A percentile compares a stretch with the other conserved stretches of the same genome.
These are phyloP conservation scores for Leishmania aethiopica DNA, from an alignment of 208 protist genomes.

Conservation along the genomic window DNA sequence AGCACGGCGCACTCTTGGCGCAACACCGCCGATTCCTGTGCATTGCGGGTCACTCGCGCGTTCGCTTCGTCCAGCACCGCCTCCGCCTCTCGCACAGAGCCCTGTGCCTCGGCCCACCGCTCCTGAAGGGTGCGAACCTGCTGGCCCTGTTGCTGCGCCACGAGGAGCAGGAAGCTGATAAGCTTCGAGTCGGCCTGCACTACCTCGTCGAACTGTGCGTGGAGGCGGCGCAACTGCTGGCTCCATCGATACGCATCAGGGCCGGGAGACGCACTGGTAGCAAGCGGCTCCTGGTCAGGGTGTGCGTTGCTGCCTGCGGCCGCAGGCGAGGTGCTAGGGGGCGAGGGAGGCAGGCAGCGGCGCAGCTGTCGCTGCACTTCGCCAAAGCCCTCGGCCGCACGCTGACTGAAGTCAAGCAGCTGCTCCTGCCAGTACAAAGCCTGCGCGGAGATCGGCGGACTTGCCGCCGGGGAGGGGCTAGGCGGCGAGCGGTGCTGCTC, in stretches of 20 bases:
- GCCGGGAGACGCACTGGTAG: neutral
- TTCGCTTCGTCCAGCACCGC: constrained; percentile 14
- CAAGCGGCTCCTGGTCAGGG: neutral
- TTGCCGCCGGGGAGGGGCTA: neutral
- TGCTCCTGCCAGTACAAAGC: constrained; percentile 20
- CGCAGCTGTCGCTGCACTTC: constrained; percentile 10
- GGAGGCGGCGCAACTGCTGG: constrained; percentile 5
- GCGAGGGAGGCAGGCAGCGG: neutral
- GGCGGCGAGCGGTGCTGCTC: neutral
- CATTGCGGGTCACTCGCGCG: neutral
- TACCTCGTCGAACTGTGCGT: constrained; percentile 14
- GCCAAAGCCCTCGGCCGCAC: constrained; percentile 7
- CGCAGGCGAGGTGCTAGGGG: neutral
- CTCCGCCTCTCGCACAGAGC: constrained; percentile 13
- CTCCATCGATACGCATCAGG: neutral
- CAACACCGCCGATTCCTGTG: constrained; percentile 13
- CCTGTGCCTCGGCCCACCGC: constrained; percentile 26
- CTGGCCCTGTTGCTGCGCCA: constrained; percentile 17
- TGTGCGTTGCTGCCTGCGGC: neutral
- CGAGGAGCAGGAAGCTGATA: constrained; percentile 23
- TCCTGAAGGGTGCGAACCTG: constrained; percentile 3
- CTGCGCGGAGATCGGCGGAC: neutral
- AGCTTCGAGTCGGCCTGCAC: constrained; percentile 27
- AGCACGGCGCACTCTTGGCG: constrained; percentile 17
- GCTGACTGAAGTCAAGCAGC: neutral